A percentile compares a stretch with the other conserved stretches of the same genome.
Conservation (phyloP, 2,329 filamentous ascomycete species). For the Capronia americana region DNA sequence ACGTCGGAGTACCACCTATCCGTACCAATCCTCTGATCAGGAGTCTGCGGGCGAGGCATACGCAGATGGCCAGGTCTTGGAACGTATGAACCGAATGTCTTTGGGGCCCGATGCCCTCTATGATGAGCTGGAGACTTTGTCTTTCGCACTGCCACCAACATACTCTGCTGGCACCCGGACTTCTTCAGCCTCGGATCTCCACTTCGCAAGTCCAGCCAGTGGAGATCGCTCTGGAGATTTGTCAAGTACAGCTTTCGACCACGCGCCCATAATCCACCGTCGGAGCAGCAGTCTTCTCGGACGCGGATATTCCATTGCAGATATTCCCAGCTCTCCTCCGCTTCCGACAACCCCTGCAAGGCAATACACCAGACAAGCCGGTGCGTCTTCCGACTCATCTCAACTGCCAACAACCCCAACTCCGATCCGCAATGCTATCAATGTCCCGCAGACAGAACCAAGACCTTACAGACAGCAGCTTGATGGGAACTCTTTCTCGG, state of each 20-base stretch:
- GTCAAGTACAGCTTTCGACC: neutral
- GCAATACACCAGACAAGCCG: neutral
- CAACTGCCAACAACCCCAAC: slow-evolving; percentile 27
- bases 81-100: slow-evolving; percentile 23
- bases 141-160: slow-evolving; percentile 18
- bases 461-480: slow-evolving; percentile 26
- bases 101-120: neutral
- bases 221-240: slow-evolving; percentile 5
- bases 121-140: slow-evolving; percentile 3
- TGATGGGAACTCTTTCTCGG: slow-evolving; percentile 35
- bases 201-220: slow-evolving; percentile 4
- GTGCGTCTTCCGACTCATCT: slow-evolving; percentile 14
- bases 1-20: slow-evolving; percentile 32
- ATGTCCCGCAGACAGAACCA: slow-evolving; percentile 28
- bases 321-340: slow-evolving; percentile 38
- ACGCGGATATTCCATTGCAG: neutral
- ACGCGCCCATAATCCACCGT: neutral
- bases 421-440: slow-evolving; percentile 20
- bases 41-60: slow-evolving; percentile 15
- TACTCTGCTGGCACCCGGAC: slow-evolving; percentile 12
- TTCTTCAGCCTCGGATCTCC: slow-evolving; percentile 2
- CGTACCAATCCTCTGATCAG: slow-evolving; percentile 29
- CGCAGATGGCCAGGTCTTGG: slow-evolving; percentile 12
- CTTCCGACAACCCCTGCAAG: slow-evolving; percentile 14
- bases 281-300: slow-evolving; percentile 19